phyloP scores from a whole-genome alignment of 1,284 basidiomycete species.

The Irpex sp. region DNA sequence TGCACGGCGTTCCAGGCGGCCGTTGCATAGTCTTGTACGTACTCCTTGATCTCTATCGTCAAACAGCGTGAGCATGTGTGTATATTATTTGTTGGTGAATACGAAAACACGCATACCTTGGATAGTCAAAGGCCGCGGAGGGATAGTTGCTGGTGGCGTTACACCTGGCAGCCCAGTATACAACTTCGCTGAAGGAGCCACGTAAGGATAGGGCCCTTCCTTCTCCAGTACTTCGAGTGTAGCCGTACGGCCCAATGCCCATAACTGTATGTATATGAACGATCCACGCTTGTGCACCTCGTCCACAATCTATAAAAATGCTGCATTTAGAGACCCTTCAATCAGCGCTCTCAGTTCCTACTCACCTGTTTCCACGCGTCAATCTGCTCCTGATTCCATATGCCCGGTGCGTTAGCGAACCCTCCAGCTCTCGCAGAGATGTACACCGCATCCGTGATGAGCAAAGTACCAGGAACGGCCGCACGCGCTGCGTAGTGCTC shows the following conservation, averaged over 20 bases:
- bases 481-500: conserved; percentile 36
- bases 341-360: too few relatives aligned
- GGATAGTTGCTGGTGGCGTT: too few relatives aligned
- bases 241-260: conserved; percentile 41
- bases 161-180: conserved; percentile 29
- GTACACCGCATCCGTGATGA: conserved; percentile 46
- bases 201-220: conserved; percentile 27
- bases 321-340: too few relatives aligned
- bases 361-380: conserved; percentile 42
- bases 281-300: conserved; percentile 31
- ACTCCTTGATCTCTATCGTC: conserved; percentile 24
- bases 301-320: conserved; percentile 19
- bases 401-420: conserved; percentile 35
- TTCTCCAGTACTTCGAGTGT: conserved; percentile 24
- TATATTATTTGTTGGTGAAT: too few relatives aligned
- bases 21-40: not conserved
- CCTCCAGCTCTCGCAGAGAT: conserved; percentile 39
- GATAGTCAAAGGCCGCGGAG: not conserved
- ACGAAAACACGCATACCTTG: not conserved
- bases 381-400: conserved; percentile 43
- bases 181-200: conserved; percentile 38
- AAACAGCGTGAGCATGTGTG: conserved; percentile 20
- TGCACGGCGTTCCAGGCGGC: conserved; percentile 4
- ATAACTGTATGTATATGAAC: conserved; percentile 43
- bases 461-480: conserved; percentile 36